These are phyloP conservation scores for Byssothecium circinans DNA, from an alignment of 2,329 filamentous ascomycete genomes.

Conservation along the genomic window DNA sequence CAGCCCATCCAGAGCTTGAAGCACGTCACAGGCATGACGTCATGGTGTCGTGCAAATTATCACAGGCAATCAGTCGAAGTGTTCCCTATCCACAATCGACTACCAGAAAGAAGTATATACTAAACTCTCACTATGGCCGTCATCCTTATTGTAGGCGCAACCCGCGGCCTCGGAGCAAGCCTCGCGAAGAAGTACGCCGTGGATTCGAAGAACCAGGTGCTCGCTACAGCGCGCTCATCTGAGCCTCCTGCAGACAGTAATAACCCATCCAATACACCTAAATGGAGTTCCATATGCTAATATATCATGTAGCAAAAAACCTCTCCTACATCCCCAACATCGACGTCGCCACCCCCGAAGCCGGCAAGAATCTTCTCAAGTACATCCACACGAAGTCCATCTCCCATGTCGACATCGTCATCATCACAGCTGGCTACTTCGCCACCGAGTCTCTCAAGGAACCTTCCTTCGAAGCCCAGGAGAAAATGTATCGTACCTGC, in stretches of 20 bases:
- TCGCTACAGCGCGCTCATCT: conserved; percentile 60
- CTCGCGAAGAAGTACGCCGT: conserved; percentile 61
- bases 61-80: too few species aligned
- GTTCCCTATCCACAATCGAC: too few species aligned
- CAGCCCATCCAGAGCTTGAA: too few species aligned
- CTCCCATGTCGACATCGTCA: conserved; percentile 48
- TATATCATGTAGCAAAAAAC: conserved; percentile 30
- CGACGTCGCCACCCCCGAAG: conserved; percentile 51
- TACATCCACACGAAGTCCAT: conserved; percentile 52
- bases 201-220: conserved; percentile 53
- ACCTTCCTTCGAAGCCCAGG: conserved; percentile 66
- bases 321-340: conserved; percentile 62
- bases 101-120: too few species aligned
- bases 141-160: conserved; percentile 68
- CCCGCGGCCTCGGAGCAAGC: conserved; percentile 66
- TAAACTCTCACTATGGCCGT: conserved; percentile 36
- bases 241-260: conserved; percentile 44
- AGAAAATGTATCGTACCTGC: conserved; percentile 71
- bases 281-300: neutral
- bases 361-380: conserved; percentile 45
- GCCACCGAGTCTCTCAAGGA: conserved; percentile 65
- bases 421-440: conserved; percentile 72
- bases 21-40: too few species aligned
- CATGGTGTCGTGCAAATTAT: too few species aligned
- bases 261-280: neutral